phyloP scores from a whole-genome alignment of 2,329 filamentous ascomycete genomes.

The Rugonectria rugulosa region DNA sequence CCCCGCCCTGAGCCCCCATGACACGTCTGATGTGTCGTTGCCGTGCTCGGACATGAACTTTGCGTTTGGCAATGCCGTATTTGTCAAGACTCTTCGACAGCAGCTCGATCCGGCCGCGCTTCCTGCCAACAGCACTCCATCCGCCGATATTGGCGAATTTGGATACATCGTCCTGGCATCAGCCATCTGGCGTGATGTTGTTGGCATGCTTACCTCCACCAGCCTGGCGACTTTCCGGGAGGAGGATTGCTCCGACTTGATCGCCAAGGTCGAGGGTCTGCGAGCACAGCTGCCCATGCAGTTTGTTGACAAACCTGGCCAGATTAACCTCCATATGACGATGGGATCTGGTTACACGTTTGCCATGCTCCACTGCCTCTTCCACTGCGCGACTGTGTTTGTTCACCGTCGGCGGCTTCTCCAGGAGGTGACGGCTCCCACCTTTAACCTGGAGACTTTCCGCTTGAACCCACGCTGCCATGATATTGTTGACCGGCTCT shows the following conservation, averaged over 20 bases:
- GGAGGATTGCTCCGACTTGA: conserved; percentile 58
- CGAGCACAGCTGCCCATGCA: conserved; percentile 64
- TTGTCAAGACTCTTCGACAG: conserved; percentile 62
- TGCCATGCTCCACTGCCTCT: conserved; percentile 68
- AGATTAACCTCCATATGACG: conserved; percentile 69
- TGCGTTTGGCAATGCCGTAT: conserved; percentile 67
- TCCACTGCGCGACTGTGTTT: conserved; percentile 68
- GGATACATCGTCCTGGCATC: conserved; percentile 68
- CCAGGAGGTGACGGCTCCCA: conserved; percentile 62
- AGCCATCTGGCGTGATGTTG: conserved; percentile 68
- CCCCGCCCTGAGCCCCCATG: conserved; percentile 61
- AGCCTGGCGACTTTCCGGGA: conserved; percentile 61
- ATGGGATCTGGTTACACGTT: conserved; percentile 71
- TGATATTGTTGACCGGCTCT: conserved; percentile 63
- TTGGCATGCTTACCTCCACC: conserved; percentile 66
- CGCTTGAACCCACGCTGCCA: conserved; percentile 58
- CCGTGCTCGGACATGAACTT: conserved; percentile 70
- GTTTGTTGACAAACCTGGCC: conserved; percentile 66
- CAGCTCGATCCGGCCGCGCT: conserved; percentile 47
- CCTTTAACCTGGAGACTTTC: conserved; percentile 63
- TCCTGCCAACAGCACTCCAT: conserved; percentile 47
- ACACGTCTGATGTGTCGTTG: conserved; percentile 63
- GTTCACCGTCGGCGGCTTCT: conserved; percentile 66
- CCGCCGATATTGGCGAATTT: conserved; percentile 66
- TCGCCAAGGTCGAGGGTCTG: conserved; percentile 63